These are phyloP conservation scores for Sugiyamaella valdiviana DNA, from an alignment of 805 yeast species.

Conservation along the genomic window DNA sequence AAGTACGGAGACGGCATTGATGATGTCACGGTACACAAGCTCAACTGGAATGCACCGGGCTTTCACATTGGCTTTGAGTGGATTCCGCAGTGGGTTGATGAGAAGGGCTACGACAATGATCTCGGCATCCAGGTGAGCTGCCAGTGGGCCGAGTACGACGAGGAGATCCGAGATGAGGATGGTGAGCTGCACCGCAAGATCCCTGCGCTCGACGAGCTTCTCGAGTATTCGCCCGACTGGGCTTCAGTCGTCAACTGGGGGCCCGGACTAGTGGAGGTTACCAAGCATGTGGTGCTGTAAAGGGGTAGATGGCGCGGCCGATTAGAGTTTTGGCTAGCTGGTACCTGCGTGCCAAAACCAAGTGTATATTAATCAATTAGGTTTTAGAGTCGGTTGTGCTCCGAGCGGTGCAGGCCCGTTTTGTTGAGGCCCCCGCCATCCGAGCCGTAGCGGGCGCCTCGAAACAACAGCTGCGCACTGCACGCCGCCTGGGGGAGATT, in stretches of 20 bases:
- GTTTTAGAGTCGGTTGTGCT: too few species aligned
- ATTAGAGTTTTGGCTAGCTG: background rate
- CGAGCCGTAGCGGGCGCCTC: background rate
- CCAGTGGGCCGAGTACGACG: constrained; percentile 70
- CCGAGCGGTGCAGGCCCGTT: too few species aligned
- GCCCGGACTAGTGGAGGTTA: constrained; percentile 62
- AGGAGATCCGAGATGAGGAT: constrained; percentile 33
- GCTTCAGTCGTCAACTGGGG: constrained; percentile 55
- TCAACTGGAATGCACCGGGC: constrained; percentile 47
- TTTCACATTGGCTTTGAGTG: constrained; percentile 68
- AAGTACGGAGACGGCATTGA: constrained; percentile 60
- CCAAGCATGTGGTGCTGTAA: constrained; percentile 42
- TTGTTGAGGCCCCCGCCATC: too few species aligned
- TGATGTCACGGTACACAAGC: constrained; percentile 55
- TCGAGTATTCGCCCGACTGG: constrained; percentile 60
- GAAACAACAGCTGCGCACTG: background rate
- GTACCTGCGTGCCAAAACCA: background rate
- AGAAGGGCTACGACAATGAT: constrained; percentile 28
- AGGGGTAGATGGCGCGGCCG: background rate
- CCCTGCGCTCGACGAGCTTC: constrained; percentile 67
- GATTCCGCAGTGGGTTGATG: constrained; percentile 56
- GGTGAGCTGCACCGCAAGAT: constrained; percentile 40
- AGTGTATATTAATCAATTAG: too few species aligned
- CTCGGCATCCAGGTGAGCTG: constrained; percentile 51
- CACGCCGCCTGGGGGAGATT: background rate